phyloP scores from a whole-genome alignment of 768 basidiomycete genomes.

The Termitomyces sp. region DNA sequence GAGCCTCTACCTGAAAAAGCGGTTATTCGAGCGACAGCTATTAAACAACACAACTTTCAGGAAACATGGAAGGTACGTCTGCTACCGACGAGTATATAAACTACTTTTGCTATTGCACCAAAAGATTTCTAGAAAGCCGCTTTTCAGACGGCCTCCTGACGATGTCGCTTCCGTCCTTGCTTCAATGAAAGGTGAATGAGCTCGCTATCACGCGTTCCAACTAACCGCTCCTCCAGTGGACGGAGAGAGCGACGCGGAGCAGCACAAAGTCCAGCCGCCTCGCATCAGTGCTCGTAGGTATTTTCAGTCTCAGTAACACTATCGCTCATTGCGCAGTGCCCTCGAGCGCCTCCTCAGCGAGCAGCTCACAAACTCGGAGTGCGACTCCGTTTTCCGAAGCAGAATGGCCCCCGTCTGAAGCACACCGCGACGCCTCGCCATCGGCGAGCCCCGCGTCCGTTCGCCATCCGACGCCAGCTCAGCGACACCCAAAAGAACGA shows the following conservation, averaged over 20 bases:
- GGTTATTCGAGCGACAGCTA: background rate
- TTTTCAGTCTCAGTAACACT: background rate
- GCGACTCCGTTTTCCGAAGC: conserved; percentile 12
- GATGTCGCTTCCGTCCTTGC: conserved; percentile 9
- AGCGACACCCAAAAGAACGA: conserved; percentile 19
- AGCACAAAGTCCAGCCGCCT: conserved; percentile 3
- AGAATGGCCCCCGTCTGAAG: conserved; percentile 12
- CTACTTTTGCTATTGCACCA: background rate
- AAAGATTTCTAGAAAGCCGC: conserved; percentile 7
- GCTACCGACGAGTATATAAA: background rate
- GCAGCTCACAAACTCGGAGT: conserved; percentile 8
- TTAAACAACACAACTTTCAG: background rate
- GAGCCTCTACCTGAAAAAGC: background rate
- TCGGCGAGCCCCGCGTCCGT: background rate
- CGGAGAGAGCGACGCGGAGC: background rate
- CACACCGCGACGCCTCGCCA: background rate
- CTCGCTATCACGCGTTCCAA: background rate
- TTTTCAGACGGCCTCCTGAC: conserved; percentile 4
- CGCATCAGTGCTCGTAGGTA: conserved; percentile 9
- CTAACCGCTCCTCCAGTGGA: conserved; percentile 1
- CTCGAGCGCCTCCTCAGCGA: background rate
- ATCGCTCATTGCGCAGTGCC: conserved; percentile 1
- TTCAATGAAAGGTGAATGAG: conserved; percentile 11
- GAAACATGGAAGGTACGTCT: conserved; percentile 6
- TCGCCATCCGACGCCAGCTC: conserved; percentile 28